A percentile compares a stretch with the other conserved stretches of the same genome.
Conservation (phyloP, 371 early-diverging fungal species). For the Saksenaea vasiformis region DNA sequence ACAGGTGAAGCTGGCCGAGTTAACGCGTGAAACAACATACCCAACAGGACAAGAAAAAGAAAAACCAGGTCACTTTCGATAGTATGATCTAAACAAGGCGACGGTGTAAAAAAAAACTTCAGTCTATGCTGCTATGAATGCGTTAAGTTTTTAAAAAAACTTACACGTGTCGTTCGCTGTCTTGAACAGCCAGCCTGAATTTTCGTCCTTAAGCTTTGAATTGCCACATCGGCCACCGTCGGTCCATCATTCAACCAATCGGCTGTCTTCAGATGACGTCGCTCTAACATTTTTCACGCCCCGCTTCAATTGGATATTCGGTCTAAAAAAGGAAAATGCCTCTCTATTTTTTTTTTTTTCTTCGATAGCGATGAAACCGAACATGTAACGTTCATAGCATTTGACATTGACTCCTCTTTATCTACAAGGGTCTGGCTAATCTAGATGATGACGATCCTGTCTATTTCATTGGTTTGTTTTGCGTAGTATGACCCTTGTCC, state of each 20-base stretch:
- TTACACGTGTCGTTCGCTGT: conserved; percentile 5
- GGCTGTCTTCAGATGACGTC: background rate
- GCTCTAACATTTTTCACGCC: background rate
- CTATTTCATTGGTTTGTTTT: too few species aligned
- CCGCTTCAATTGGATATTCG: background rate
- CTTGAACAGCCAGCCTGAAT: background rate
- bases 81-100: background rate
- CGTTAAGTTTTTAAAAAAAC: background rate
- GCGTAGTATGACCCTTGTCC: too few species aligned
- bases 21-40: conserved; percentile 2
- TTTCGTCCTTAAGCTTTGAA: background rate
- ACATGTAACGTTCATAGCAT: too few species aligned
- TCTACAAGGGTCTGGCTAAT: too few species aligned
- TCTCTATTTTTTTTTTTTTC: background rate
- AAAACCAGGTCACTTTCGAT: conserved; percentile 2
- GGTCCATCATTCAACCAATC: background rate
- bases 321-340: too few species aligned
- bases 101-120: background rate
- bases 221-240: background rate
- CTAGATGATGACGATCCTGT: too few species aligned
- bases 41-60: background rate
- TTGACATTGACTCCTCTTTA: too few species aligned
- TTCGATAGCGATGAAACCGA: too few species aligned
- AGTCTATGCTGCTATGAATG: background rate
- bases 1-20: too few species aligned